Evolutionary conservation across 2,329 filamentous ascomycete genomes (phyloP), one percentile per base, ranked within the genome.

Genomic region (Colletotrichum scovillei): DNA sequence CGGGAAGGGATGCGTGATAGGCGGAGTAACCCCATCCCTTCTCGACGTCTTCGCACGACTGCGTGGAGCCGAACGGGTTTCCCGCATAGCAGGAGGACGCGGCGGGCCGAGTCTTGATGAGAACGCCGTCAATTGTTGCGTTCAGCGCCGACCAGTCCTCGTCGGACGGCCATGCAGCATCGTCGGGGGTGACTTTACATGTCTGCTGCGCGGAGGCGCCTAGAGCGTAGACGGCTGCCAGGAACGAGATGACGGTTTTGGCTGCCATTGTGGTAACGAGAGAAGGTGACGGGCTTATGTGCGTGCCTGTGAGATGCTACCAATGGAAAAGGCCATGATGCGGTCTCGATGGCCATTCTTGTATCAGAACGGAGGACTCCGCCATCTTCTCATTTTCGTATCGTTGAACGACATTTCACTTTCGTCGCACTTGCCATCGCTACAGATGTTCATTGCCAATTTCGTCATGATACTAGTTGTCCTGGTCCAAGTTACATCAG

Each of bases 81-180:
- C 81, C 79, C n/a, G 70, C 30, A 73, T 89, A 87, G 75, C 88
- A 90, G 0, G 83, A 80, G 0, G 82, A 75, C 1, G 82, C 88
- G 2, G 88, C 76, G 0, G 88, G 88, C 1, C 83, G 76, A 0
- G 84, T 87, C 5, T 81, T 80, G 28, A 89, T 79, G 35, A 89
- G 79, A 22, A 78, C 78, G 1, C 87, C 87, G 11, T 78, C 78
- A 7, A 89, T 76, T 5, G 86, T 83, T 19, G 77, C 56, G 71
- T 89, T 89, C 69, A 89, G 82, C 1, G 69, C 59, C 12, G 78
- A 73, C 86, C 86, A 89, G 8, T 66, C 64, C 6, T 53, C 49
- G 57, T 75, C 16, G 64, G 67, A 26, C 28, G 72, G 63, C 74
- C 76, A 63, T 12, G 70, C 66, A 8, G 55, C 32, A 14, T 73